Evolutionary conservation across 1,284 basidiomycete species (phyloP), one percentile per base, ranked within the genome.

Genomic region (Cystobasidiaceae sp.): DNA sequence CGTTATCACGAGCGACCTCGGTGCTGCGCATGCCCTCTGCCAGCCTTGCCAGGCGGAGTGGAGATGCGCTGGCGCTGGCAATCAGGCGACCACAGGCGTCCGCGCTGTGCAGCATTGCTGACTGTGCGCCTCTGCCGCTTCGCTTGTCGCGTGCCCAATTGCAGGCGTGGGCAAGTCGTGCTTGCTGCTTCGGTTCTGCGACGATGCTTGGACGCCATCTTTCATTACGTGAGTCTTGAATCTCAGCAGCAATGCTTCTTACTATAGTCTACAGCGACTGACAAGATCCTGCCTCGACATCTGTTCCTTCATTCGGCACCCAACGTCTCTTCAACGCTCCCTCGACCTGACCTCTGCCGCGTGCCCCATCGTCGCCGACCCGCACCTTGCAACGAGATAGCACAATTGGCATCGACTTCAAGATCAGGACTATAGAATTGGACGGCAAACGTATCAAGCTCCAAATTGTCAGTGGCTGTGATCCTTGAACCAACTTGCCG

Each of bases 121-220:
- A 44, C 54, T 30, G 5, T 30, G 19, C 19, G 39, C n/a, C 25
- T 37, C 21, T n/a, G 8, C 37, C 23, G n/a, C 17, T 2, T 39
- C 27, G 48, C 50, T 33, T 43, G 9, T 34, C 58, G 34, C 15
- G 23, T 25, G 25, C 50, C 17, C 8, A 21, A 37, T 70, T 93
- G 49, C 70, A 72, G 78, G 79, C 61, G 79, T 98, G 73, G 96
- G 96, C 72, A 99, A 99, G 81, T 98, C 94, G 55, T 98, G 96
- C 82, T 83, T 99, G 17, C 83, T 99, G 65, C 85, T 98, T 67
- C 89, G 96, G 70, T 99, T 99, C 85, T 98, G 94, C 78, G 96
- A 98, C 80, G 96, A 98, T 79, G 91, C 94, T 70, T 98, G 94
- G 94, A 98, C 96, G 34, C 94, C 94, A 30, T 94, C 91, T 43